Evolutionary conservation across 192 early-diverging fungal genomes (phyloP), one percentile per base, ranked within the genome.

Genomic region (Gonapodya sp.): DNA sequence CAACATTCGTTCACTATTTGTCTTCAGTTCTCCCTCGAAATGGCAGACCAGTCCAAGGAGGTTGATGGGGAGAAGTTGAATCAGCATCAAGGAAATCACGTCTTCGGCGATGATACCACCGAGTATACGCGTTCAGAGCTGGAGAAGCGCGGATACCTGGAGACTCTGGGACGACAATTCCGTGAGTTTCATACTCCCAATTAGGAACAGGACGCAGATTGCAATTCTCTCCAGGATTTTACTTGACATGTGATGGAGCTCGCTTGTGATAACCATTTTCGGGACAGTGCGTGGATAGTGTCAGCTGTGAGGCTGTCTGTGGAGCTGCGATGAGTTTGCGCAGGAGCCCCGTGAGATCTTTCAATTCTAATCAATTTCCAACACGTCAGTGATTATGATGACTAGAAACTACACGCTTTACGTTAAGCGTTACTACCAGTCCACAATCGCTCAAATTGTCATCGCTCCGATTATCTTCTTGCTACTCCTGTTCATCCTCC

Each of bases 401-500:
- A 18, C 18, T 16, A 16, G 75, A 16, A 77, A 77, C 75, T 77
- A 77, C 75, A 77, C 75, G 8, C 75, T 77, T 8, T 77, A 77
- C 75, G 34, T 77, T 33, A 77, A 77, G 75, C 75, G 75, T 2
- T 77, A 77, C 31, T 16, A 2, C 8, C 18, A 77, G 31, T 2
- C 75, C 30, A 77, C 75, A 2, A 18, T 77, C 31, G 75, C 75
- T 16, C 75, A 77, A 34, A 34, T 77, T 18, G 30, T 77, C 30
- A 8, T 2, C 75, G 75, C 75, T 14, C 73, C 18, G 64, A 83
- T 94, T 79, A 77, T 94, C 30, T 94, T 94, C 85, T 83, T 89
- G 80, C 83, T 94, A 77, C 86, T 94, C 1, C 83, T 94, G 18
- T 92, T 86, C 82, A 82, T 92, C 36, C 87, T 94, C 32, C 87